Evolutionary conservation across 2,329 filamentous ascomycete genomes (phyloP).

Genomic region (Chalaropsis ovoidea): DNA sequence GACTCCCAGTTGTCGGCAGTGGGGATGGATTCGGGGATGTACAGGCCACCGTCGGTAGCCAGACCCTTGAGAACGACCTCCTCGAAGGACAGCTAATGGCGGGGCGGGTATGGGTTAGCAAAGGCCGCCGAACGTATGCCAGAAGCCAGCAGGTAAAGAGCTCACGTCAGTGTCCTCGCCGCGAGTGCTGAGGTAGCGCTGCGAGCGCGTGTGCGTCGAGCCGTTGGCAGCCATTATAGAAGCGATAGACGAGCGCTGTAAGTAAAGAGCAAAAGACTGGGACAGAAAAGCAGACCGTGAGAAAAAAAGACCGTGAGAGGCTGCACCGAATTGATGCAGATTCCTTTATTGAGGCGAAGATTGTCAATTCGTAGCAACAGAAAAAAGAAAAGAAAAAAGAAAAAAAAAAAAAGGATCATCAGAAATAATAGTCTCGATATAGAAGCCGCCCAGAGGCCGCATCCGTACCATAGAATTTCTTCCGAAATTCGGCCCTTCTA

Average conservation of each 20-base stretch:
- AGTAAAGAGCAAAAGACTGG: constrained; percentile 14
- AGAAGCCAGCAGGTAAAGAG: background rate
- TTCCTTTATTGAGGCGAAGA: background rate
- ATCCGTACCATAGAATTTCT: constrained; percentile 5
- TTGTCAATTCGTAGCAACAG: background rate
- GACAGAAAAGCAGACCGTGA: background rate
- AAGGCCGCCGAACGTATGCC: background rate
- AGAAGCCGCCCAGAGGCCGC: background rate
- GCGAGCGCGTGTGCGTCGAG: constrained; percentile 38
- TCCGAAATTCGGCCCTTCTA: constrained; percentile 23
- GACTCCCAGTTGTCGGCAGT: constrained; percentile 52
- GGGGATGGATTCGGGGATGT: constrained; percentile 77
- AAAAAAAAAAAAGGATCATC: background rate
- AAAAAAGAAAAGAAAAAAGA: background rate
- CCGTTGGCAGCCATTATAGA: constrained; percentile 38
- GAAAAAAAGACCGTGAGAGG: background rate
- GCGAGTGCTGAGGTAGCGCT: constrained; percentile 43
- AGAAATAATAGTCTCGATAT: constrained; percentile 14
- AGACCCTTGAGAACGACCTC: constrained; percentile 83
- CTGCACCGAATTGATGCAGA: background rate
- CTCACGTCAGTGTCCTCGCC: constrained; percentile 42
- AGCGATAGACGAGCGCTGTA: constrained; percentile 10
- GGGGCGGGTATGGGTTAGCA: constrained; percentile 21
- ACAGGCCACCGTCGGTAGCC: constrained; percentile 76
- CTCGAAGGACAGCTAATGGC: constrained; percentile 68